A percentile compares a stretch with the other conserved stretches of the same genome.
phyloP scores from a whole-genome alignment of 352 stramenopile genomes.

The Phytopythium kandeliae region DNA sequence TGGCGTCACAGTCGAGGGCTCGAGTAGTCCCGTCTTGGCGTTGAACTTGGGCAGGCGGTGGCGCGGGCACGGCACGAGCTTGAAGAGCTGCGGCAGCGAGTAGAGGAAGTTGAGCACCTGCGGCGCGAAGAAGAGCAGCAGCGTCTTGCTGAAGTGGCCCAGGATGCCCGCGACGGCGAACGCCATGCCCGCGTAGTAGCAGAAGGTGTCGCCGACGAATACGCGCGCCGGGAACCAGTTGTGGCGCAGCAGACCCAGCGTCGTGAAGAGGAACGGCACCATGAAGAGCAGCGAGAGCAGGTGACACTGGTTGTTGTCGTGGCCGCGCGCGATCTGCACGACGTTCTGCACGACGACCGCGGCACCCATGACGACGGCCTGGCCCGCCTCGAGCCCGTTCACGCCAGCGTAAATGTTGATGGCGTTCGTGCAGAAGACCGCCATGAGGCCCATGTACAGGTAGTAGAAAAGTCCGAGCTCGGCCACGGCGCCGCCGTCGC shows the following conservation, averaged over 20 bases:
- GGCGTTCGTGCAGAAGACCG: slow-evolving; percentile 99
- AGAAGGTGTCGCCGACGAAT: slow-evolving; percentile 99
- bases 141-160: slow-evolving; percentile 98
- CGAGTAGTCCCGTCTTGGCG: slow-evolving; percentile 85
- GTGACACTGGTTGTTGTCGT: slow-evolving; percentile 88
- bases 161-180: slow-evolving; percentile 96
- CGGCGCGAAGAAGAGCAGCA: slow-evolving; percentile 97
- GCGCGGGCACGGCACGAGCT: slow-evolving; percentile 96
- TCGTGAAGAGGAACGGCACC: slow-evolving; percentile 93
- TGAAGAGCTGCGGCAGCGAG: slow-evolving; percentile 97
- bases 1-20: slow-evolving; percentile 90
- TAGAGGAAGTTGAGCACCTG: slow-evolving; percentile 99
- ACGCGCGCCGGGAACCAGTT: slow-evolving; percentile 98
- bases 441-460: slow-evolving; percentile 98
- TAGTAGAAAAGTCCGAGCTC: slow-evolving; percentile 95
- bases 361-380: slow-evolving; percentile 90
- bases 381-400: slow-evolving; percentile 97
- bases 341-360: slow-evolving; percentile 95
- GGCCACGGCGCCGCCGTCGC: slow-evolving; percentile 81
- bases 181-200: slow-evolving; percentile 99
- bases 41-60: slow-evolving; percentile 97
- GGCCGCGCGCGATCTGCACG: slow-evolving; percentile 87
- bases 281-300: slow-evolving; percentile 97
- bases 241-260: slow-evolving; percentile 91
- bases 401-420: slow-evolving; percentile 99